Conservation (phyloP, 495 filamentous ascomycete genomes). For the Penicillium cinerascens region DNA sequence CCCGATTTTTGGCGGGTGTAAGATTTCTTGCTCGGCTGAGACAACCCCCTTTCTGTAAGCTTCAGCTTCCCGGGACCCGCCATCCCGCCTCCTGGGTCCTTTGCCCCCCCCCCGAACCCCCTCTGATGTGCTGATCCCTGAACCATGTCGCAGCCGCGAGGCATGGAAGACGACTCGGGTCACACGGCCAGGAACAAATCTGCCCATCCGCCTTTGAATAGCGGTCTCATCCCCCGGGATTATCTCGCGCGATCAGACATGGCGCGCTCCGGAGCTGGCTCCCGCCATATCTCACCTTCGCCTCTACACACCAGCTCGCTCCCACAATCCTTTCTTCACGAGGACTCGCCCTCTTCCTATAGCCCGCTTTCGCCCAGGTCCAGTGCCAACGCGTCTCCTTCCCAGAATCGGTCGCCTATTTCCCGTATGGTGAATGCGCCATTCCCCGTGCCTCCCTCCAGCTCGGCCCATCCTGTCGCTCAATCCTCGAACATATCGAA, state of each 20-base stretch:
- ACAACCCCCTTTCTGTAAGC: slow-evolving; percentile 18
- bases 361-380: slow-evolving; percentile 32
- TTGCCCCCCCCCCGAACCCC: slow-evolving; percentile 19
- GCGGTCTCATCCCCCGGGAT: slow-evolving; percentile 32
- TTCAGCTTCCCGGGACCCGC: slow-evolving; percentile 26
- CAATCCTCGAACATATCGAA: slow-evolving; percentile 16
- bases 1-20: neutral
- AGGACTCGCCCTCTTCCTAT: slow-evolving; percentile 26
- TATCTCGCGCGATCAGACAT: slow-evolving; percentile 31
- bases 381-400: slow-evolving; percentile 21
- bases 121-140: slow-evolving; percentile 27
- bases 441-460: slow-evolving; percentile 30
- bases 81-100: slow-evolving; percentile 8
- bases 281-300: slow-evolving; percentile 33
- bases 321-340: slow-evolving; percentile 19
- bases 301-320: slow-evolving; percentile 36
- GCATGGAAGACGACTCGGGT: slow-evolving; percentile 24
- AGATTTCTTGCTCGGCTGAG: slow-evolving; percentile 9
- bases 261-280: slow-evolving; percentile 23
- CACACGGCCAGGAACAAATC: slow-evolving; percentile 17
- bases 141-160: slow-evolving; percentile 45
- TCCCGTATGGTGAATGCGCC: slow-evolving; percentile 32
- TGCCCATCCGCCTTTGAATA: slow-evolving; percentile 16
- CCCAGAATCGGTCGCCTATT: slow-evolving; percentile 21
- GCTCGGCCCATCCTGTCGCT: slow-evolving; percentile 14